Base-by-base conservation (phyloP, 2,329 filamentous ascomycete genomes). In the Ascochyta rabiei region DNA sequence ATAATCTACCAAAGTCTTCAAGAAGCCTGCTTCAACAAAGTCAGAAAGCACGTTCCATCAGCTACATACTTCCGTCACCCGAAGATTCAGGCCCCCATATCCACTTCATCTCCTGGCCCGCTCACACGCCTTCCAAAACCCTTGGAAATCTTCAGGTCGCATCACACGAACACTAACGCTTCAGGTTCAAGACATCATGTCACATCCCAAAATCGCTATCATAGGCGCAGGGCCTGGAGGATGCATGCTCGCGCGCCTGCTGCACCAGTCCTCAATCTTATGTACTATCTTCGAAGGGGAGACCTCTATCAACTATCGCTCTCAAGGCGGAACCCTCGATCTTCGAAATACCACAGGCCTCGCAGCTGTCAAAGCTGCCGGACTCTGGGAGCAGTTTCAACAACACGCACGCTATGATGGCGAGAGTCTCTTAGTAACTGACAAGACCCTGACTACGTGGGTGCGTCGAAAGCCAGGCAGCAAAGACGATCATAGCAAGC, bases 331-430 rank as follows among this genome's bases (percentile, higher is more conserved):
- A 8, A 80, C 78, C 0, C 75, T 86, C 2, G 83, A 85, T 59
- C 69, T 86, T 4, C 82, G 85, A 51, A 75, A 75, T 1, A 64
- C 70, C 2, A 82, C 80, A 2, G 83, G 84, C 0, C 75, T 84
- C 15, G 71, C 72, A 5, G 82, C 82, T 4, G 65, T 86, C 35
- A 77, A 77, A 48, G 76, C 80, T 33, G 81, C 81, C 5, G 77
- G 76, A 0, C 66, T 86, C 1, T 81, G 74, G 62, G 76, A 80
- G 2, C 75, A 81, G 24, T 86, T 85, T 65, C 56, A 64, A 28
- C 69, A 73, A 42, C 56, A 71, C 34, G 74, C 74, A 2, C 71
- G 77, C 26, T 79, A 74, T 50, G 77, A 78, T 41, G 74, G 76
- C 51, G 76, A 81, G 57, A 75, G 75, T n/a, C 58, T 79, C 28